A percentile compares a stretch with the other conserved stretches of the same genome.
Evolutionary conservation across 257 asterid species (phyloP).

Genomic region (Petunia axillaris): DNA sequence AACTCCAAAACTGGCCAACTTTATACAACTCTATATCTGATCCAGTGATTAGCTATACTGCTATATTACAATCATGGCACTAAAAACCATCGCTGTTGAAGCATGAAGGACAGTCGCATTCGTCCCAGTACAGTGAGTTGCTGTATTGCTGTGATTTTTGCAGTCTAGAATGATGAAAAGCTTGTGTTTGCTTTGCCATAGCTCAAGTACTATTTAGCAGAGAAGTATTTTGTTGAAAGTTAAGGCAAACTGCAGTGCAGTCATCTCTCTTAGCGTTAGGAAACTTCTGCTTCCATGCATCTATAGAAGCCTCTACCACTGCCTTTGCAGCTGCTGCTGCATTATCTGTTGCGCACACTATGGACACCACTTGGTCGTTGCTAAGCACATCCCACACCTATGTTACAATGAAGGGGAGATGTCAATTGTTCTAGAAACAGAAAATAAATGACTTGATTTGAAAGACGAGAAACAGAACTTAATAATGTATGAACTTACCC

Average conservation of each 20-base stretch:
- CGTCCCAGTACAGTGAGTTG: not conserved
- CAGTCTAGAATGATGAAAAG: no score
- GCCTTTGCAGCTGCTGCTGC: slow-evolving; percentile 69
- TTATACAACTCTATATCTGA: not conserved
- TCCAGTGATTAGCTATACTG: not conserved
- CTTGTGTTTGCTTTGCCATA: no score
- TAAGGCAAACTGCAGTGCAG: slow-evolving; percentile 66
- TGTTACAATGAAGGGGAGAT: not conserved
- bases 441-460: not conserved
- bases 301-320: slow-evolving; percentile 67
- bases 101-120: not conserved
- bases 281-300: slow-evolving; percentile 64
- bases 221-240: slow-evolving; percentile 36
- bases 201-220: not conserved
- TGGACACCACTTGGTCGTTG: slow-evolving; percentile 58
- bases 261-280: slow-evolving; percentile 77
- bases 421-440: not conserved
- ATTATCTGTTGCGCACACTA: slow-evolving; percentile 48
- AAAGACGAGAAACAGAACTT: not conserved
- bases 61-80: not conserved
- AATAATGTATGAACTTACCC: slow-evolving; percentile 44
- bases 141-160: not conserved
- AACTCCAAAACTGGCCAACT: not conserved
- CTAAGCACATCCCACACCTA: slow-evolving; percentile 91
- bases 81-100: not conserved